phyloP scores from a whole-genome alignment of 371 early-diverging fungal genomes.

The Chytridiales sp. region DNA sequence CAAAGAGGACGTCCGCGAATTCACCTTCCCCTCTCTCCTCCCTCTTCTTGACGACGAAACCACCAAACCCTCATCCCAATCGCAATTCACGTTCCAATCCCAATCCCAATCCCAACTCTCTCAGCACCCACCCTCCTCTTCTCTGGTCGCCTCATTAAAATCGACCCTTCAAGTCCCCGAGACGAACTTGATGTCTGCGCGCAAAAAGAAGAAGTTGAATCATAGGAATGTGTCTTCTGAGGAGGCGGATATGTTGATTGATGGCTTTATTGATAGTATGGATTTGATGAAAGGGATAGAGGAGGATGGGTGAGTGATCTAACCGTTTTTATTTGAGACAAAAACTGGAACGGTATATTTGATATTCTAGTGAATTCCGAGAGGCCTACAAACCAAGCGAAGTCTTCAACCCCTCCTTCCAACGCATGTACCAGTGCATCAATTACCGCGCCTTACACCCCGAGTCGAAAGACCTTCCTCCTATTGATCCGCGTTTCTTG shows the following conservation, averaged over 20 bases:
- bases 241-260: constrained; percentile 53
- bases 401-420: constrained; percentile 61
- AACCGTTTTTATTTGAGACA: neutral
- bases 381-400: constrained; percentile 41
- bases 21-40: constrained; percentile 52
- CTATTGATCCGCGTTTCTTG: constrained; percentile 44
- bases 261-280: constrained; percentile 47
- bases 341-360: neutral
- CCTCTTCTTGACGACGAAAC: constrained; percentile 15
- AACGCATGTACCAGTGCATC: constrained; percentile 58
- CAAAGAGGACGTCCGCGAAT: constrained; percentile 64
- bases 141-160: neutral
- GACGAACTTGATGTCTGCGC: neutral
- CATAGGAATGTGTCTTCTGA: constrained; percentile 38
- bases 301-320: constrained; percentile 33
- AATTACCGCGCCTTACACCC: constrained; percentile 58
- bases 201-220: constrained; percentile 13
- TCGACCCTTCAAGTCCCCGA: neutral
- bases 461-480: constrained; percentile 50
- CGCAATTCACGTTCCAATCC: neutral
- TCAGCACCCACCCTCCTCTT: constrained; percentile 1
- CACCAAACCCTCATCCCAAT: neutral
- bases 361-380: constrained; percentile 6
- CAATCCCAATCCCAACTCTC: neutral
- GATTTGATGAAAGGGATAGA: constrained; percentile 41